Percentiles rank a stretch among this genome's conserved stretches.
These are phyloP conservation scores for Naematelia aurantialba DNA, from an alignment of 768 basidiomycete genomes.

Conservation along the genomic window DNA sequence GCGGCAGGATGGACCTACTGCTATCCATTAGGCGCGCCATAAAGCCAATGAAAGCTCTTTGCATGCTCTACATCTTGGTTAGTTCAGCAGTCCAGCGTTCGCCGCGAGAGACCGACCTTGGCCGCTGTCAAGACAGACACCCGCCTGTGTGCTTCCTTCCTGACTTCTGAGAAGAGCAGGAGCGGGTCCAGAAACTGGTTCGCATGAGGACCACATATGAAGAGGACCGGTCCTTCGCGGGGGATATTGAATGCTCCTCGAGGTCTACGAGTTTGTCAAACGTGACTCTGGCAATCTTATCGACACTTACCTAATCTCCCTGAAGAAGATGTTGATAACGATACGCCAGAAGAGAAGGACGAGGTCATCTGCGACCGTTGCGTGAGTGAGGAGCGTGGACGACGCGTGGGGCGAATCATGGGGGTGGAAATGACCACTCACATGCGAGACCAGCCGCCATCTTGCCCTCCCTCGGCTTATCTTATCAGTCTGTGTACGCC, in stretches of 20 bases:
- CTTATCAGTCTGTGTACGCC: background rate
- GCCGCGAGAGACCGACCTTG: conserved; percentile 51
- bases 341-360: conserved; percentile 77
- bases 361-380: conserved; percentile 59
- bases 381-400: conserved; percentile 18
- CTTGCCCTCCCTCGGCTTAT: conserved; percentile 4
- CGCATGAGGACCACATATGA: conserved; percentile 86
- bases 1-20: conserved; percentile 59
- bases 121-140: conserved; percentile 87
- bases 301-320: conserved; percentile 63
- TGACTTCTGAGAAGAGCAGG: conserved; percentile 75
- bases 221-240: conserved; percentile 80
- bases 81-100: conserved; percentile 1
- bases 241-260: conserved; percentile 94
- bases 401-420: conserved; percentile 9
- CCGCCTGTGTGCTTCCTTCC: conserved; percentile 73
- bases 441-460: conserved; percentile 40
- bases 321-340: conserved; percentile 89
- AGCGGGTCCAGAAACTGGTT: conserved; percentile 95
- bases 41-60: conserved; percentile 71
- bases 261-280: conserved; percentile 55
- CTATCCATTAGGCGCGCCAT: conserved; percentile 79
- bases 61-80: conserved; percentile 69
- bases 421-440: conserved; percentile 11
- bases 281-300: background rate